Conservation (phyloP, 2,329 filamentous ascomycete genomes). For the Trichophaea hybrida region DNA sequence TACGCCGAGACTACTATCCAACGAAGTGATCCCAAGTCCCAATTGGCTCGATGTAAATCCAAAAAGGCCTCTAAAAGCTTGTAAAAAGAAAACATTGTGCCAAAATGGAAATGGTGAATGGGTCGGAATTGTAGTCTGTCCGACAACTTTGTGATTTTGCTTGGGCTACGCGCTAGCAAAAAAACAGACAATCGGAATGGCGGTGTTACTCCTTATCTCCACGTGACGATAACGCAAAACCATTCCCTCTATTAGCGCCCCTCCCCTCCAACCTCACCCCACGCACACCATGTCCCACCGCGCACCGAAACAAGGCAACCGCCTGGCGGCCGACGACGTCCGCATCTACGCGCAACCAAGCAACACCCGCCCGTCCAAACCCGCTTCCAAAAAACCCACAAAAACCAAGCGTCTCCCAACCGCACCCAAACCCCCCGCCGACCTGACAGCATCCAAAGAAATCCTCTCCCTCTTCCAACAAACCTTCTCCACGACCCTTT, state of each 20-base stretch:
- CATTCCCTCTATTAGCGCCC: background rate
- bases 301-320: background rate
- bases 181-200: no score
- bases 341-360: background rate
- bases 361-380: background rate
- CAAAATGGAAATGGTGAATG: no score
- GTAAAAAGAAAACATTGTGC: no score
- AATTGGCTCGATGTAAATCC: no score
- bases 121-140: no score
- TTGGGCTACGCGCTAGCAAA: no score
- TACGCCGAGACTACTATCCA: no score
- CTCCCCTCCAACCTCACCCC: background rate
- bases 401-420: background rate
- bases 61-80: no score
- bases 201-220: background rate
- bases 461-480: constrained; percentile 59
- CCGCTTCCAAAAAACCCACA: background rate
- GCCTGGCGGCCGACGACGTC: background rate
- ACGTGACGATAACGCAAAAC: background rate
- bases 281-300: background rate
- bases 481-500: constrained; percentile 43
- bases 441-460: constrained; percentile 33
- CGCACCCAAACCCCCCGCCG: background rate
- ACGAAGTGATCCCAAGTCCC: no score
- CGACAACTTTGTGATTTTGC: no score